Percentiles rank a stretch among this genome's conserved stretches.
These are phyloP conservation scores for Bryoerythrophyllum caledonicum DNA, from an alignment of 225 moss, liverwort and hornwort species.

Conservation along the genomic window DNA sequence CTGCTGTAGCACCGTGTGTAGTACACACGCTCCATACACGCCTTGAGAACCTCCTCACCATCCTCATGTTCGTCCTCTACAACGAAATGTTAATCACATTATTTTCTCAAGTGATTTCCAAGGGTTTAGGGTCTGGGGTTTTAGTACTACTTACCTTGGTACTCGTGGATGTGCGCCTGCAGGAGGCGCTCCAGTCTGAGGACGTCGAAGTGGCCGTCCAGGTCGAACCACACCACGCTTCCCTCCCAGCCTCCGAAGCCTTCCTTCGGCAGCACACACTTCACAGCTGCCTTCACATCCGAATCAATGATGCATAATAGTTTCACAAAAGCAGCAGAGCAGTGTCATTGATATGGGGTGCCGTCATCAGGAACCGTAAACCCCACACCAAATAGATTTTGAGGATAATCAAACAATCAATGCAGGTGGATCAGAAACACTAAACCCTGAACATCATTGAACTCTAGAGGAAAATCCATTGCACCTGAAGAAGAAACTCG, in stretches of 20 bases:
- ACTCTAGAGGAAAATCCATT: too few species aligned
- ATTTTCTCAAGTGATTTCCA: too few species aligned
- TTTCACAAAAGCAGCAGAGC: background rate
- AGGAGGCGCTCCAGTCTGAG: conserved; percentile 46
- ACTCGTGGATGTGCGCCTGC: conserved; percentile 41
- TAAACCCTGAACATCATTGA: too few species aligned
- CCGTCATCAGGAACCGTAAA: too few species aligned
- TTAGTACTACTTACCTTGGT: conserved; percentile 34
- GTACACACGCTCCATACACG: conserved; percentile 55
- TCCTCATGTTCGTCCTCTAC: conserved; percentile 30
- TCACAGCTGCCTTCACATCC: conserved; percentile 51
- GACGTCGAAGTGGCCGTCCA: conserved; percentile 66
- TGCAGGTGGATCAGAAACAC: too few species aligned
- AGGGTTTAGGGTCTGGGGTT: too few species aligned
- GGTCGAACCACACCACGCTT: conserved; percentile 62
- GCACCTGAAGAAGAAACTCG: conserved; percentile 59
- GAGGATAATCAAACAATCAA: too few species aligned
- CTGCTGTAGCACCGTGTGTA: conserved; percentile 69
- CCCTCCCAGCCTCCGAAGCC: conserved; percentile 54
- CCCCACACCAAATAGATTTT: too few species aligned
- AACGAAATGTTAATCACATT: background rate
- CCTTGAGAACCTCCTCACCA: conserved; percentile 42
- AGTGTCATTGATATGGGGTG: too few species aligned
- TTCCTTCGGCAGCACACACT: conserved; percentile 48
- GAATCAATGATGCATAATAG: background rate